Evolutionary conservation across 1,139 yeast genomes (phyloP).

Genomic region (Wickerhamomyces sp.): DNA sequence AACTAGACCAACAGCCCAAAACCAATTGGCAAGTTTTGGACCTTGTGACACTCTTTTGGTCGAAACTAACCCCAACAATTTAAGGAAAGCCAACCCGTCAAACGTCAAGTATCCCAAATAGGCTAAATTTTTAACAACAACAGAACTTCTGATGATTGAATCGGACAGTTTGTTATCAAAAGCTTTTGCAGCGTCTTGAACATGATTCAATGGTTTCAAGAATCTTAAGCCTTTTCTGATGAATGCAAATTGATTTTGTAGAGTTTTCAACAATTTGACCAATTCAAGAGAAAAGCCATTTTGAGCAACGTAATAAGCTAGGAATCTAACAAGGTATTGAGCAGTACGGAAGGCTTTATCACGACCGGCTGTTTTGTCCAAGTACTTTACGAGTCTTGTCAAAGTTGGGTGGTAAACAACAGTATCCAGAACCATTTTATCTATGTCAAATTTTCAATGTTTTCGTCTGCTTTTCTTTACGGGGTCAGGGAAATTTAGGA

Average conservation of each 20-base stretch:
- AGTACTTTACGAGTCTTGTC: constrained; percentile 54
- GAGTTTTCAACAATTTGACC: constrained; percentile 44
- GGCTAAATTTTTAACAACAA: constrained; percentile 64
- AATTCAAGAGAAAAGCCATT: constrained; percentile 51
- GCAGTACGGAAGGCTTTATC: constrained; percentile 78
- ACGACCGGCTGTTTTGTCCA: constrained; percentile 66
- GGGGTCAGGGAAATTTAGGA: too few species aligned
- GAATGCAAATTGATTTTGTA: constrained; percentile 58
- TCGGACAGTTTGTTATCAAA: constrained; percentile 71
- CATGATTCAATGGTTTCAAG: constrained; percentile 75
- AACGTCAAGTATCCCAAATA: constrained; percentile 70
- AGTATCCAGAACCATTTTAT: constrained; percentile 58
- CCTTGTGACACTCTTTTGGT: constrained; percentile 31
- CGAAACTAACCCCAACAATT: constrained; percentile 36
- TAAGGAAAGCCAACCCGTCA: constrained; percentile 71
- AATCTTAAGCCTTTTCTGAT: constrained; percentile 83
- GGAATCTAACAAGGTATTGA: constrained; percentile 76
- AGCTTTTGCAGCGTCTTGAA: constrained; percentile 64
- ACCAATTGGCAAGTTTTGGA: constrained; percentile 45
- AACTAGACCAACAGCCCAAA: constrained; percentile 73
- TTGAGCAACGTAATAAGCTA: constrained; percentile 57
- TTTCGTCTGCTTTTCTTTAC: too few species aligned
- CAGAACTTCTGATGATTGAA: constrained; percentile 51
- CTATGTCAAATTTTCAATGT: too few species aligned
- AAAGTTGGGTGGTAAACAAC: constrained; percentile 72